phyloP scores from a whole-genome alignment of 441 rosid species.

The Corymbia calophylla region DNA sequence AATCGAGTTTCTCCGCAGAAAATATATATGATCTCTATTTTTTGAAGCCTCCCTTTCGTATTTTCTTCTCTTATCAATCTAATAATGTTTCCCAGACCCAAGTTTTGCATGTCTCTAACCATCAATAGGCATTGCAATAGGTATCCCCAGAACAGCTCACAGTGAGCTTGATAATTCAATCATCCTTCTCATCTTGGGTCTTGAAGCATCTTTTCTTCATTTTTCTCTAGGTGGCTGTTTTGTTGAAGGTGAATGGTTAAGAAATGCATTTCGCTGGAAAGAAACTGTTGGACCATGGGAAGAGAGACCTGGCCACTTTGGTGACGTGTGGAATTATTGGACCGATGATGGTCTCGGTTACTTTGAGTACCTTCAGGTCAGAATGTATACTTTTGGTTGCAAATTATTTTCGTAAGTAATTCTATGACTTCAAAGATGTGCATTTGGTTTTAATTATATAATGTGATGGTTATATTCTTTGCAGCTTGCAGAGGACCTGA shows the following conservation, averaged over 20 bases:
- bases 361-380: constrained; percentile 74
- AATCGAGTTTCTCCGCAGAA: background rate
- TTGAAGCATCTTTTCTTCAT: background rate
- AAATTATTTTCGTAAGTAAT: background rate
- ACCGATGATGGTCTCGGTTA: constrained; percentile 89
- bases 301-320: constrained; percentile 86
- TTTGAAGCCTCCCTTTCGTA: background rate
- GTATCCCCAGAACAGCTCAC: background rate
- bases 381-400: background rate
- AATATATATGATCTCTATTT: background rate
- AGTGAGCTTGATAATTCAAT: background rate
- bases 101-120: background rate
- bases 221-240: constrained; percentile 65
- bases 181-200: background rate
- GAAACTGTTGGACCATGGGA: constrained; percentile 84
- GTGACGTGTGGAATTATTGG: constrained; percentile 92
- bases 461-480: background rate
- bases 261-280: constrained; percentile 93
- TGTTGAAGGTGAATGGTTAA: constrained; percentile 85
- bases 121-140: background rate
- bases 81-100: background rate
- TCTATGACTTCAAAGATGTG: background rate
- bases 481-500: constrained; percentile 85
- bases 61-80: background rate
- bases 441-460: too few species aligned